A percentile compares a stretch with the other conserved stretches of the same genome.
These are phyloP conservation scores for Bidens hawaiensis DNA, from an alignment of 140 eudicot species.

Conservation along the genomic window DNA sequence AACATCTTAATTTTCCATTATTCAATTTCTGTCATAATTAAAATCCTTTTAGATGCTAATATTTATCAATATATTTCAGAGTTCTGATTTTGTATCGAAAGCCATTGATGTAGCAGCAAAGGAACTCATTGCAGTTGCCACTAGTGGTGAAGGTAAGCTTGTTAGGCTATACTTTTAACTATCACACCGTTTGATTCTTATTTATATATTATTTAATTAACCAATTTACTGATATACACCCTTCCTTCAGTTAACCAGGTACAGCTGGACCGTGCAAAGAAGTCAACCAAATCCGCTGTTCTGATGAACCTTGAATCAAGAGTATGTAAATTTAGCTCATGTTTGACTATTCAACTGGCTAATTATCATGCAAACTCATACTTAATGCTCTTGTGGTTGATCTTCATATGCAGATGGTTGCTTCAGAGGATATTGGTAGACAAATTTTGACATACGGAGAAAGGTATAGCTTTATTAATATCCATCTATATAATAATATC, in stretches of 20 bases:
- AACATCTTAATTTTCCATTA: constrained; percentile 15
- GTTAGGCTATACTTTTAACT: not conserved
- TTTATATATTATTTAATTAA: not conserved
- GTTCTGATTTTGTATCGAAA: constrained; percentile 59
- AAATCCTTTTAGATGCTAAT: constrained; percentile 8
- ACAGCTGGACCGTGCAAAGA: constrained; percentile 85
- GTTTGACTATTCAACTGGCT: constrained; percentile 3
- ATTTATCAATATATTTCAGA: constrained; percentile 36
- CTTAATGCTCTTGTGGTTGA: constrained; percentile 15
- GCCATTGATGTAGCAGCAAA: constrained; percentile 72
- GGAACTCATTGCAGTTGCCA: constrained; percentile 81
- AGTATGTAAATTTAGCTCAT: constrained; percentile 35
- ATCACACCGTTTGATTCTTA: not conserved
- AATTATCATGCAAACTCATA: not conserved
- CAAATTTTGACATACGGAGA: constrained; percentile 92
- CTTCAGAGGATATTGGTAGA: constrained; percentile 88
- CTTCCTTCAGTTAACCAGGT: constrained; percentile 50
- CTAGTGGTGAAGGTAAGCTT: constrained; percentile 64
- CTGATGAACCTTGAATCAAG: constrained; percentile 93
- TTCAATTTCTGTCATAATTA: not conserved
- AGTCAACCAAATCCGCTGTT: constrained; percentile 76
- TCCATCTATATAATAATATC: not conserved
- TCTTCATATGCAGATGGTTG: constrained; percentile 60
- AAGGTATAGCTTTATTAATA: constrained; percentile 37
- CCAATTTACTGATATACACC: constrained; percentile 1